Evolutionary conservation across 768 basidiomycete species (phyloP).

Genomic region (Kwoniella botswanensis): DNA sequence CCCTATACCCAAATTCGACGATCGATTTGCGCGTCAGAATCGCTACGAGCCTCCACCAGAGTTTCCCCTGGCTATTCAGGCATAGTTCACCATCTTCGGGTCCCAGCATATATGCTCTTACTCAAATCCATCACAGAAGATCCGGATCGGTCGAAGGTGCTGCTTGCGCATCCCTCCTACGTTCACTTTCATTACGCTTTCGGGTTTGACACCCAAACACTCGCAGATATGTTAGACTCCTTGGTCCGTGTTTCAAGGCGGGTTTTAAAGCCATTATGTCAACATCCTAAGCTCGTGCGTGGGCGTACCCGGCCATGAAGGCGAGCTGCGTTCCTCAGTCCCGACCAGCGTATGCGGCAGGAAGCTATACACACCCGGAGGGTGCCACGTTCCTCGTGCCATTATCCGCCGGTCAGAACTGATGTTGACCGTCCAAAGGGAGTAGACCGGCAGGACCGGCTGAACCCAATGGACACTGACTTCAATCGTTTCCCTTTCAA

Average conservation of each 20-base stretch:
- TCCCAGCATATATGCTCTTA: constrained; percentile 84
- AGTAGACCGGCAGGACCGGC: constrained; percentile 66
- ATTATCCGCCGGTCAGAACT: constrained; percentile 69
- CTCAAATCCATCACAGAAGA: constrained; percentile 74
- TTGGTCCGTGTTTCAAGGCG: constrained; percentile 86
- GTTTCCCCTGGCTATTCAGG: constrained; percentile 93
- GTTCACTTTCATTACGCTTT: constrained; percentile 75
- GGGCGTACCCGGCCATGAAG: constrained; percentile 64
- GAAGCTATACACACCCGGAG: constrained; percentile 69
- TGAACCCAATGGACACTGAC: constrained; percentile 69
- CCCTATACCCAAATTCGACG: constrained; percentile 94
- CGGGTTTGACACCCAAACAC: constrained; percentile 76
- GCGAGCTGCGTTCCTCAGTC: constrained; percentile 71
- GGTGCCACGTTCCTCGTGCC: constrained; percentile 68
- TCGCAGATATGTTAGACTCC: constrained; percentile 83
- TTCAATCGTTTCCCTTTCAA: constrained; percentile 78
- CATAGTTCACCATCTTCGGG: constrained; percentile 91
- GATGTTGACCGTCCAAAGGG: constrained; percentile 70
- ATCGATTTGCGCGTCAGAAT: constrained; percentile 96
- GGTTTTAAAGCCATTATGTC: constrained; percentile 79
- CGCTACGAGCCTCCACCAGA: constrained; percentile 94
- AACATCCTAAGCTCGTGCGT: constrained; percentile 73
- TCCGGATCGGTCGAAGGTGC: constrained; percentile 77
- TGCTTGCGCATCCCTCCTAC: constrained; percentile 67
- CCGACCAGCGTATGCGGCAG: constrained; percentile 65